A percentile compares a stretch with the other conserved stretches of the same genome.
These are phyloP conservation scores for Mycena venus DNA, from an alignment of 768 basidiomycete genomes.

Conservation along the genomic window DNA sequence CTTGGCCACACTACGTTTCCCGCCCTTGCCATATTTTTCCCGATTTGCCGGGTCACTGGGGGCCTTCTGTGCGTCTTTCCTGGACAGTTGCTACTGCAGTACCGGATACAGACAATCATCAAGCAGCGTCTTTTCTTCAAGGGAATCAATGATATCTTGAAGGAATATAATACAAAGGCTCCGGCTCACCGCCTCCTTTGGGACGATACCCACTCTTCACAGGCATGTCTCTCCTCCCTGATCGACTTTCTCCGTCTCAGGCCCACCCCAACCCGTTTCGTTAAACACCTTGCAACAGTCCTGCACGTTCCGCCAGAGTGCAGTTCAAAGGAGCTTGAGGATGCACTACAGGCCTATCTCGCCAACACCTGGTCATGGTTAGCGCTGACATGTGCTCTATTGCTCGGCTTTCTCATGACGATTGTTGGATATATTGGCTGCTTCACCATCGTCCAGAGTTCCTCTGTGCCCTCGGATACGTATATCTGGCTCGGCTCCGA, in stretches of 20 bases:
- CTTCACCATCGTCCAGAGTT: constrained; percentile 17
- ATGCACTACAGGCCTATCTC: background rate
- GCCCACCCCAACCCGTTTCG: background rate
- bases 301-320: background rate
- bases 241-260: background rate
- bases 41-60: background rate
- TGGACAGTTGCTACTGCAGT: constrained; percentile 3
- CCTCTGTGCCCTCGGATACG: background rate
- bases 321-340: background rate
- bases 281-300: background rate
- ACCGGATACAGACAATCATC: constrained; percentile 13
- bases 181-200: background rate
- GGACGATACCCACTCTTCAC: background rate
- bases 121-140: constrained; percentile 7
- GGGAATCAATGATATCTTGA: background rate
- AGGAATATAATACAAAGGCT: background rate
- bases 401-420: constrained; percentile 3
- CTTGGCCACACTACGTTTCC: background rate
- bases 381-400: background rate
- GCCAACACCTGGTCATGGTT: background rate
- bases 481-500: constrained; percentile 9
- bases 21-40: background rate
- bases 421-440: constrained; percentile 13
- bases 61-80: background rate
- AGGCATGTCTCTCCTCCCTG: background rate